Conservation (phyloP, 1,139 yeast species). For the Tardiomyces depauwii region DNA sequence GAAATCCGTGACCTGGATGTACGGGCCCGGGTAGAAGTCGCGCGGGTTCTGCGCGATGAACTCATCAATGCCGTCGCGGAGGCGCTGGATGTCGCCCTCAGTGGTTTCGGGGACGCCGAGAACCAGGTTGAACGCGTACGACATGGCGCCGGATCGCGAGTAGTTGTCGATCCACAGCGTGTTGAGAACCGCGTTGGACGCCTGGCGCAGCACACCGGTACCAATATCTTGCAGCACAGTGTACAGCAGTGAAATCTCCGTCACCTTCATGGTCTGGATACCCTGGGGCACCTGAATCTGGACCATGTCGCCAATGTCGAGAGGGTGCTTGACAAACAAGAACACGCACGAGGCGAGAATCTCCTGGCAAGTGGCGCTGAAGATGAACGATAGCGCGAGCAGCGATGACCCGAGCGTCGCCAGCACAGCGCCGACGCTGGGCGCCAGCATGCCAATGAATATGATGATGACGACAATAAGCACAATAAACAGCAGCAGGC, state of each 20-base stretch:
- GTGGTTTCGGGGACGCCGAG: slow-evolving; percentile 30
- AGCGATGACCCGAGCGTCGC: slow-evolving; percentile 32
- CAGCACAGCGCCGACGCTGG: slow-evolving; percentile 29
- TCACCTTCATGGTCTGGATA: slow-evolving; percentile 19
- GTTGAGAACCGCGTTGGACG: slow-evolving; percentile 28
- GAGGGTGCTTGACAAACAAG: slow-evolving; percentile 33
- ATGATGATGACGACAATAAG: slow-evolving; percentile 25
- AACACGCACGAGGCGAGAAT: slow-evolving; percentile 30
- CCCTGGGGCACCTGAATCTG: slow-evolving; percentile 15
- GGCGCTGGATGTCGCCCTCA: slow-evolving; percentile 23
- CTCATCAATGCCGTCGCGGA: slow-evolving; percentile 20
- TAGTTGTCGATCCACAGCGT: slow-evolving; percentile 30
- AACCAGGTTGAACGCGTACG: slow-evolving; percentile 16
- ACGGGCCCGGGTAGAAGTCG: slow-evolving; percentile 26
- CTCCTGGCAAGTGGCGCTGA: slow-evolving; percentile 30
- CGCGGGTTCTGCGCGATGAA: slow-evolving; percentile 26
- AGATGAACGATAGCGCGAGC: slow-evolving; percentile 30
- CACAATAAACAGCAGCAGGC: slow-evolving; percentile 26
- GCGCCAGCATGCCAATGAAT: slow-evolving; percentile 32
- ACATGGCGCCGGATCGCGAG: slow-evolving; percentile 28
- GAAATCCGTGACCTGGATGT: slow-evolving; percentile 23
- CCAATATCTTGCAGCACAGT: slow-evolving; percentile 25
- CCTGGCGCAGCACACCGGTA: slow-evolving; percentile 25
- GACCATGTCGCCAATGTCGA: slow-evolving; percentile 33
- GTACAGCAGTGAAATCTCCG: slow-evolving; percentile 27